Evolutionary conservation across 2,329 filamentous ascomycete species (phyloP).

Genomic region (Aspergillus sp.): DNA sequence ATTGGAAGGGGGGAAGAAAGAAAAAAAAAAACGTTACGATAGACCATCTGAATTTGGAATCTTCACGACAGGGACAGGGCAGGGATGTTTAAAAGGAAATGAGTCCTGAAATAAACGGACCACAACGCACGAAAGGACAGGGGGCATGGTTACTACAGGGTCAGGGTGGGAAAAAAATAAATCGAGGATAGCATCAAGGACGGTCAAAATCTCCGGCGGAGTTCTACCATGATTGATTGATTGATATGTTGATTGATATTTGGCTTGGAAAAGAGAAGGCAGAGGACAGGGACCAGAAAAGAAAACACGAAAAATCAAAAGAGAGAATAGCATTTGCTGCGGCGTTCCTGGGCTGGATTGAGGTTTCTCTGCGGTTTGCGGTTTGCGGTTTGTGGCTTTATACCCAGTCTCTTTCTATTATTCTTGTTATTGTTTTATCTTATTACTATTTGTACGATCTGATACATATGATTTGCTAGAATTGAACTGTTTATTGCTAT

Average conservation of each 20-base stretch:
- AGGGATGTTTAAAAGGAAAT: neutral
- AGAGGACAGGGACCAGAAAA: neutral
- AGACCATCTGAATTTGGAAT: too few relatives aligned
- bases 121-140: neutral
- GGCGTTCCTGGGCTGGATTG: neutral
- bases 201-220: neutral
- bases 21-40: too few relatives aligned
- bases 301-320: neutral
- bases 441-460: neutral
- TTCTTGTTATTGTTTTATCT: neutral
- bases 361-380: conserved; percentile 2
- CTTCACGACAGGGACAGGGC: too few relatives aligned
- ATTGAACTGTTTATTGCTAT: neutral
- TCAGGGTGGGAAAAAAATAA: neutral
- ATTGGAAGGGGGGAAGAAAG: too few relatives aligned
- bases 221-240: neutral
- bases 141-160: neutral
- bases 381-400: conserved; percentile 1
- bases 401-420: conserved; percentile 1
- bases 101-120: neutral
- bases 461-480: neutral
- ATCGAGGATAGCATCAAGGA: neutral
- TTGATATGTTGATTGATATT: neutral
- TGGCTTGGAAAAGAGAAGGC: too few relatives aligned
- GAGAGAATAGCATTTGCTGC: neutral